A percentile compares a stretch with the other conserved stretches of the same genome.
Evolutionary conservation across 345 rosid species (phyloP).

Genomic region (Populus nigra): DNA sequence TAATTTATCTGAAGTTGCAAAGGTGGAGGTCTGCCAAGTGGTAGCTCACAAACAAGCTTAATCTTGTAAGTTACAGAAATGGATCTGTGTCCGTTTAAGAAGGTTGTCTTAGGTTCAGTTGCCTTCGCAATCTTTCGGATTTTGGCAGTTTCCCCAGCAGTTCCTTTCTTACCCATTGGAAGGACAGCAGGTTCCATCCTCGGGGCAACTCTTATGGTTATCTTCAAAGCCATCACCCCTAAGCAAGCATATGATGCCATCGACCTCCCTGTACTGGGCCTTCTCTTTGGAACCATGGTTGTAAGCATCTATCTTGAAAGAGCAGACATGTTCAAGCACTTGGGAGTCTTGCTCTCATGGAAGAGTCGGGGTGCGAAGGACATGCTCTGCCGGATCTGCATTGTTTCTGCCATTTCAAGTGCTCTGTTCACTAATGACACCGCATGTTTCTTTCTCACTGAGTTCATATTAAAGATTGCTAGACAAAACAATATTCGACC

Average conservation of each 20-base stretch:
- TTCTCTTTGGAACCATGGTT: constrained; percentile 88
- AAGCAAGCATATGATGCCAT: constrained; percentile 64
- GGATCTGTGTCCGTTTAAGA: constrained; percentile 53
- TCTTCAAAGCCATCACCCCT: constrained; percentile 60
- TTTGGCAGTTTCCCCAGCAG: constrained; percentile 57
- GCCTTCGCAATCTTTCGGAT: no score
- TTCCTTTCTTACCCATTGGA: constrained; percentile 73
- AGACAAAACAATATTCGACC: constrained; percentile 78
- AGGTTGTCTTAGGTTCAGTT: constrained; percentile 21
- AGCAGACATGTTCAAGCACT: constrained; percentile 75
- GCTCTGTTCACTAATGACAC: constrained; percentile 90
- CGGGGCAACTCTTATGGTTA: constrained; percentile 83
- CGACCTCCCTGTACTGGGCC: constrained; percentile 78
- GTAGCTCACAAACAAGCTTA: neutral
- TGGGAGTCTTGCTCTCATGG: constrained; percentile 70
- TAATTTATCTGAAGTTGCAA: no score
- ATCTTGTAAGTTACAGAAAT: constrained; percentile 14
- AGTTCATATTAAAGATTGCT: constrained; percentile 76
- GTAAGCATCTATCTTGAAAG: constrained; percentile 73
- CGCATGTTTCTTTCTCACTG: constrained; percentile 72
- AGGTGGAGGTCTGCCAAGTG: no score
- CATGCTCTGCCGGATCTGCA: constrained; percentile 29
- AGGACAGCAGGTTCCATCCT: constrained; percentile 87
- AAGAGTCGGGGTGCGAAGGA: constrained; percentile 71
- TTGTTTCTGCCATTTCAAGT: constrained; percentile 72